Evolutionary conservation across 495 filamentous ascomycete species (phyloP), one percentile per base, ranked within the genome.

Genomic region (Pseudomonodictys pantanalensis): DNA sequence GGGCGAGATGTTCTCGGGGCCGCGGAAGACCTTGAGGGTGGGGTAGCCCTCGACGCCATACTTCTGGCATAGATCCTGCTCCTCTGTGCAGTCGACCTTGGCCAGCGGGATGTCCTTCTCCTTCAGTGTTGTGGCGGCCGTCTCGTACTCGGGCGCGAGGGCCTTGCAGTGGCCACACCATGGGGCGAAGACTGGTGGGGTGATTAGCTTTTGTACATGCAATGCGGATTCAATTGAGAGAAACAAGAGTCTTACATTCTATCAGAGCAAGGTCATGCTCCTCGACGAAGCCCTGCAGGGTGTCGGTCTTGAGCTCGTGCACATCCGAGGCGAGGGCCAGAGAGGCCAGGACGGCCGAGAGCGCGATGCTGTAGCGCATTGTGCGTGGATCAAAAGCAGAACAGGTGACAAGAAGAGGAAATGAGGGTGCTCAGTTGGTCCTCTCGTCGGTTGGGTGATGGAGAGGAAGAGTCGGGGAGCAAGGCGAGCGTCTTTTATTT

Each of bases 11-110:
- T 86, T 89, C 2, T 96, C 89, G n/a, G 77, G 77, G 52, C 93
- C 93, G 60, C 93, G 92, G 90, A 97, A 99, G 73, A 99, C 86
- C 84, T 97, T 99, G 64, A 99, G 80, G 52, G 93, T 99, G 24
- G 93, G 93, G 78, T 97, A 99, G 48, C 93, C 93, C 77, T 96
- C 91, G 22, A 99, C 91, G 50, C 90, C 91, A 66, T 87, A 90
- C 60, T 81, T 75, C 74, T 90, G 83, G 81, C 93, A 99, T 58
- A 99, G 85, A 12, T 93, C 90, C 56, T 86, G 78, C 79, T 99
- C 90, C 65, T 84, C 91, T 68, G 93, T 97, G 79, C 93, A 99
- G 77, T 98, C 93, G 64, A 99, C 80, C 82, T 99, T 97, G 67
- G 82, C 91, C 44, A 99, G 73, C 59, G 84, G 81, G 70, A 99